Evolutionary conservation across 805 yeast species (phyloP).

Genomic region (Myxozyma sirexii): DNA sequence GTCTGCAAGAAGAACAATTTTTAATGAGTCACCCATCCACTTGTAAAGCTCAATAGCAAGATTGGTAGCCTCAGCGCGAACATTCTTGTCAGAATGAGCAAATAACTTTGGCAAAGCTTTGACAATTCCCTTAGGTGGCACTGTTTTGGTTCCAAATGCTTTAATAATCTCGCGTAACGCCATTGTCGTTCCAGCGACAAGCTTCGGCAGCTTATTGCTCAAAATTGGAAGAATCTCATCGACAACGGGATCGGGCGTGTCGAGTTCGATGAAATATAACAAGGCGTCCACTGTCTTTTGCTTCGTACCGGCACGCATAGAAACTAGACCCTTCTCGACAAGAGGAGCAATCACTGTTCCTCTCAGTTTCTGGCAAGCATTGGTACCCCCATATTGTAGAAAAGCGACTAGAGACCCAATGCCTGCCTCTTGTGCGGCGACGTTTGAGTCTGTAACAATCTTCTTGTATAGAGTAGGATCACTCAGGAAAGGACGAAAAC

Average conservation of each 20-base stretch:
- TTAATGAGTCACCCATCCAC: conserved; percentile 71
- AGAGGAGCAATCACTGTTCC: conserved; percentile 47
- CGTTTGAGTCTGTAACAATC: conserved; percentile 76
- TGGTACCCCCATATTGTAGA: conserved; percentile 59
- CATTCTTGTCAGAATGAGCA: conserved; percentile 83
- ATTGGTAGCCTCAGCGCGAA: conserved; percentile 74
- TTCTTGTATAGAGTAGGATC: conserved; percentile 60
- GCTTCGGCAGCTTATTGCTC: conserved; percentile 70
- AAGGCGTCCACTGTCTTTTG: conserved; percentile 65
- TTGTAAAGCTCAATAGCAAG: conserved; percentile 69
- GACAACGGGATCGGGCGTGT: conserved; percentile 64
- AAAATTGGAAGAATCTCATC: conserved; percentile 67
- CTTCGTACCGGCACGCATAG: conserved; percentile 75
- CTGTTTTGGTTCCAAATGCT: conserved; percentile 64
- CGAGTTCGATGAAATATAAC: conserved; percentile 64
- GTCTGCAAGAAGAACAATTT: conserved; percentile 61
- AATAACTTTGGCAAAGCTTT: conserved; percentile 67
- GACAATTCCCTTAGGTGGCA: conserved; percentile 60
- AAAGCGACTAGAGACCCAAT: conserved; percentile 57
- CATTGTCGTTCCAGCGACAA: conserved; percentile 66
- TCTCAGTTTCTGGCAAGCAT: conserved; percentile 47
- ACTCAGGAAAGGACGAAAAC: conserved; percentile 54
- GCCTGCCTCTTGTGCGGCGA: conserved; percentile 88
- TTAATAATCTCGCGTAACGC: conserved; percentile 60
- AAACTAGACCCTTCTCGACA: conserved; percentile 80